Percentiles rank a stretch among this genome's conserved stretches.
Conservation (phyloP, 768 basidiomycete genomes). For the Kwoniella sp. region DNA sequence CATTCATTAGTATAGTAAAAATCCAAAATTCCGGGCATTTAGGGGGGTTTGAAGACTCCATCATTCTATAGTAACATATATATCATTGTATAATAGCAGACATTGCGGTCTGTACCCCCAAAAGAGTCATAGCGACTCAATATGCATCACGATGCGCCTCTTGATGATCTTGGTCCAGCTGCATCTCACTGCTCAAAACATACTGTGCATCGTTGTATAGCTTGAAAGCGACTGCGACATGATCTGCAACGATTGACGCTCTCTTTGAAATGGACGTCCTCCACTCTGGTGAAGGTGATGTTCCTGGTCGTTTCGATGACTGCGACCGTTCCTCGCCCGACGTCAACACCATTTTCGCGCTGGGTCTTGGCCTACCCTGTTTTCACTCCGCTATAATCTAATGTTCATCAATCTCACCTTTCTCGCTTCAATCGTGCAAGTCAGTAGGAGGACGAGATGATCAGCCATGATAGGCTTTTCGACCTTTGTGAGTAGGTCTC, state of each 20-base stretch:
- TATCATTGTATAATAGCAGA: constrained; percentile 22
- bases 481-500: constrained; percentile 6
- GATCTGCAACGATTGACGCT: not conserved
- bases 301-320: constrained; percentile 1
- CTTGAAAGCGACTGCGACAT: not conserved
- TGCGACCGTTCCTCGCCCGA: not conserved
- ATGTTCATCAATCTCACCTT: too few species aligned
- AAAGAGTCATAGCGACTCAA: constrained; percentile 14
- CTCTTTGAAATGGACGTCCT: not conserved
- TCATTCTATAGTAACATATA: constrained; percentile 14
- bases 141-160: constrained; percentile 1
- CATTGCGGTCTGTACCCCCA: constrained; percentile 5
- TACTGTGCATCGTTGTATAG: too few species aligned
- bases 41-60: constrained; percentile 7
- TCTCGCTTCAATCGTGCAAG: too few species aligned
- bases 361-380: too few species aligned
- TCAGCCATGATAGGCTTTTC: constrained; percentile 24
- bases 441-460: not conserved
- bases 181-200: not conserved
- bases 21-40: constrained; percentile 13
- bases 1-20: constrained; percentile 6
- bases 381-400: too few species aligned
- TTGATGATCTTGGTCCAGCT: not conserved
- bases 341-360: not conserved
- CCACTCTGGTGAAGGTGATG: not conserved